phyloP scores from a whole-genome alignment of 495 filamentous ascomycete species.

The Jackrogersella minutella region DNA sequence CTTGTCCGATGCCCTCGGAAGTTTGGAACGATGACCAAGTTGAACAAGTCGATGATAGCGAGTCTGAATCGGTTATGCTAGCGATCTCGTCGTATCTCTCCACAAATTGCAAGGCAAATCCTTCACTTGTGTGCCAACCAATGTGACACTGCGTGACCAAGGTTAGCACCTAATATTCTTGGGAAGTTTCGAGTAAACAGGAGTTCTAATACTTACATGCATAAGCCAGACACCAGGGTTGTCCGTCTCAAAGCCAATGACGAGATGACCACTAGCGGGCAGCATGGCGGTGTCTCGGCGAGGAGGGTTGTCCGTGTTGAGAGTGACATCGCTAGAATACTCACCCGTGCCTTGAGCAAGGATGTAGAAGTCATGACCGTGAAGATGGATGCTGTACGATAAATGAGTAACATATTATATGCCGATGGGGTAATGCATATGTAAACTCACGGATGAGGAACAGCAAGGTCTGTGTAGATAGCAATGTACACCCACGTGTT shows the following conservation, averaged over 20 bases:
- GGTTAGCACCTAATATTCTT: conserved; percentile 9
- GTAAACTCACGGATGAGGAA: conserved; percentile 27
- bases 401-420: conserved; percentile 17
- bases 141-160: conserved; percentile 47
- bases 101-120: conserved; percentile 59
- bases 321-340: conserved; percentile 37
- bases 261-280: conserved; percentile 54
- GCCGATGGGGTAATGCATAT: background rate
- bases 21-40: conserved; percentile 53
- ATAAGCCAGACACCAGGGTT: conserved; percentile 65
- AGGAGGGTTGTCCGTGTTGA: conserved; percentile 57
- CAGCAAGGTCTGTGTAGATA: conserved; percentile 41
- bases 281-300: conserved; percentile 69
- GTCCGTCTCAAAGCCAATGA: conserved; percentile 65
- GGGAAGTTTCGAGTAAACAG: background rate
- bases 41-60: conserved; percentile 47
- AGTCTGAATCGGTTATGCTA: conserved; percentile 44
- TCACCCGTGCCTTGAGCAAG: conserved; percentile 51
- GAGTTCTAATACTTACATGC: conserved; percentile 44
- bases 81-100: conserved; percentile 54
- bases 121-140: conserved; percentile 59
- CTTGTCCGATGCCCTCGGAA: conserved; percentile 42
- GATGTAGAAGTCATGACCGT: conserved; percentile 67
- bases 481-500: conserved; percentile 55
- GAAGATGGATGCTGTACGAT: conserved; percentile 61